Conservation (phyloP, 2,329 filamentous ascomycete genomes). For the Sphaerulina musiva region DNA sequence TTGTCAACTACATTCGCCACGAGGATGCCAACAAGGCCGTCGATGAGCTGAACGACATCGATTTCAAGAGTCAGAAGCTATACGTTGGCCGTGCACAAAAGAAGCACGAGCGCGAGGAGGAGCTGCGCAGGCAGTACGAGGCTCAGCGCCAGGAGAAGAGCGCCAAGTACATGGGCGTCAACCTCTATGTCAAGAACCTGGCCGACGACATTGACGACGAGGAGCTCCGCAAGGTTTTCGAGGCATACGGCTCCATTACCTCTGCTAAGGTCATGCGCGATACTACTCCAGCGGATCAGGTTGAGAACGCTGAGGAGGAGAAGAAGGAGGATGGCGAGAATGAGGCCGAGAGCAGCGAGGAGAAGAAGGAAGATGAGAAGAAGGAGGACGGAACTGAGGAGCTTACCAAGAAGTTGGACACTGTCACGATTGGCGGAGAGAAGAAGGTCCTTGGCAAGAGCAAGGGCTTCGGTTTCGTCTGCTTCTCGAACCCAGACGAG, state of each 20-base stretch:
- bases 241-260: conserved; percentile 87
- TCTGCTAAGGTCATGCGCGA: conserved; percentile 99
- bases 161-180: conserved; percentile 98
- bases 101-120: conserved; percentile 99
- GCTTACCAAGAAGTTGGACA: conserved; percentile 47
- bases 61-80: conserved; percentile 89
- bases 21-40: conserved; percentile 80
- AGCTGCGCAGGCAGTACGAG: conserved; percentile 97
- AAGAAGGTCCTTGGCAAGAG: conserved; percentile 81
- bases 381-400: conserved; percentile 49
- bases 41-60: conserved; percentile 82
- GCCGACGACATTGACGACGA: conserved; percentile 96
- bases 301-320: conserved; percentile 32
- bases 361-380: conserved; percentile 50
- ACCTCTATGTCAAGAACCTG: conserved; percentile 99
- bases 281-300: conserved; percentile 48
- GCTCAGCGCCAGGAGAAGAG: conserved; percentile 96
- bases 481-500: conserved; percentile 99
- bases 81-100: conserved; percentile 99
- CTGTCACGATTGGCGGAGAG: conserved; percentile 51
- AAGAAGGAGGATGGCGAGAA: conserved; percentile 44
- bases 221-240: conserved; percentile 90
- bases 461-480: conserved; percentile 99
- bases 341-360: conserved; percentile 49
- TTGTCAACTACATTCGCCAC: conserved; percentile 90